Evolutionary conservation across 495 filamentous ascomycete genomes (phyloP).

Genomic region (Aspergillus cristatus): DNA sequence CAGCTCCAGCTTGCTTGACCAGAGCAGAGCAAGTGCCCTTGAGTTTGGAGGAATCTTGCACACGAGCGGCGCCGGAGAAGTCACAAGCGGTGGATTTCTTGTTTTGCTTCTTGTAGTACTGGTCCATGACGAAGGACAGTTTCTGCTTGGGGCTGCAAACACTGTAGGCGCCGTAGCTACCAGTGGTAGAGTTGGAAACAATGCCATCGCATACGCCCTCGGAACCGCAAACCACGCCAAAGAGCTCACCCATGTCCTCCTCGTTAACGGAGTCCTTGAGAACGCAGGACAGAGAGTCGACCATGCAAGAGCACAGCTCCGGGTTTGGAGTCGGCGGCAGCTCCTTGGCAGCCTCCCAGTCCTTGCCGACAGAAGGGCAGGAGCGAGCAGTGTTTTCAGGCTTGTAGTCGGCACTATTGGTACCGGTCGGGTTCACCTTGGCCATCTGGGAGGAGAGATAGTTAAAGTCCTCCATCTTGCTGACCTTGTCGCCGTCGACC

Average conservation of each 20-base stretch:
- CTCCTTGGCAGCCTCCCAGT: constrained; percentile 60
- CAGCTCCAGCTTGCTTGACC: constrained; percentile 49
- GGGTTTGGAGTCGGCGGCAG: constrained; percentile 83
- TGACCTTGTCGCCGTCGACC: constrained; percentile 45
- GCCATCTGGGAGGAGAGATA: constrained; percentile 64
- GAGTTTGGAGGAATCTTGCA: constrained; percentile 33
- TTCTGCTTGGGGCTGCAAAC: constrained; percentile 76
- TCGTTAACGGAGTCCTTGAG: constrained; percentile 44
- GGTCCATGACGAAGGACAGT: constrained; percentile 74
- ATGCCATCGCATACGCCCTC: constrained; percentile 60
- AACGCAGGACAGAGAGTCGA: constrained; percentile 58
- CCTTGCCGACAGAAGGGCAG: constrained; percentile 58
- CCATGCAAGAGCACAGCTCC: constrained; percentile 80
- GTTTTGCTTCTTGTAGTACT: constrained; percentile 61
- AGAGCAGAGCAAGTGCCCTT: constrained; percentile 44
- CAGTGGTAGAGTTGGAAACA: constrained; percentile 53
- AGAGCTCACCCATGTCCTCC: constrained; percentile 54
- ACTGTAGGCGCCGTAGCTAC: constrained; percentile 78
- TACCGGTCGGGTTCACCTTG: constrained; percentile 54
- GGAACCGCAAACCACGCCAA: constrained; percentile 61
- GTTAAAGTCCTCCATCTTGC: constrained; percentile 62
- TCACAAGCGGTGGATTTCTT: constrained; percentile 53
- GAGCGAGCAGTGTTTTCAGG: constrained; percentile 54
- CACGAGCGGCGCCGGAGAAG: constrained; percentile 59
- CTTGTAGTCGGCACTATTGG: constrained; percentile 56